These are phyloP conservation scores for Ophiostoma novo-ulmi DNA, from an alignment of 2,329 filamentous ascomycete genomes.

Conservation along the genomic window DNA sequence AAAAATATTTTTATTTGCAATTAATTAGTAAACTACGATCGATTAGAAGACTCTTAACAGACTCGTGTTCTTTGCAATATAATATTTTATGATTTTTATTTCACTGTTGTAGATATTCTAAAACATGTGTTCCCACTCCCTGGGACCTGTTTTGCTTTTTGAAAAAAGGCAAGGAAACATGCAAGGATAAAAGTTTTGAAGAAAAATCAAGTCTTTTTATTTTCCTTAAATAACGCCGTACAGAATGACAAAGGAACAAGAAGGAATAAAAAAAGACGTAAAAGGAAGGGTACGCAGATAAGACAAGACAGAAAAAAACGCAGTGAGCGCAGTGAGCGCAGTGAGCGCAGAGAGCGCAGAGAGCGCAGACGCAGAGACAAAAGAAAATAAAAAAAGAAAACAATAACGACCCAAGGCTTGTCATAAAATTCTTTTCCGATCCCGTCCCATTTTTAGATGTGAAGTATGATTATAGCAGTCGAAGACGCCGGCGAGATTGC, in stretches of 20 bases:
- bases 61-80: background rate
- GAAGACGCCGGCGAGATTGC: no score
- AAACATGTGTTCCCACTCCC: background rate
- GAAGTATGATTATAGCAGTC: background rate
- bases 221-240: constrained; percentile 6
- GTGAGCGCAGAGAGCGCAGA: background rate
- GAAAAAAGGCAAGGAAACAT: background rate
- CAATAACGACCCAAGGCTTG: constrained; percentile 10
- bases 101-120: constrained; percentile 4
- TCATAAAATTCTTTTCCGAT: constrained; percentile 9
- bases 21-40: no score
- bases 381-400: constrained; percentile 18
- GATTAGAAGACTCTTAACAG: no score
- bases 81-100: constrained; percentile 4
- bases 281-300: background rate
- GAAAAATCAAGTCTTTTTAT: constrained; percentile 3
- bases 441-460: background rate
- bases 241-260: constrained; percentile 12
- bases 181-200: background rate
- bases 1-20: no score
- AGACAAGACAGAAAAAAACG: constrained; percentile 3
- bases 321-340: background rate
- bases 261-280: constrained; percentile 3
- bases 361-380: background rate
- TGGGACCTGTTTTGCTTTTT: constrained; percentile 1